A percentile compares a stretch with the other conserved stretches of the same genome.
Conservation (phyloP, 139 green algal species). For the Chlamydomonas sp. region DNA sequence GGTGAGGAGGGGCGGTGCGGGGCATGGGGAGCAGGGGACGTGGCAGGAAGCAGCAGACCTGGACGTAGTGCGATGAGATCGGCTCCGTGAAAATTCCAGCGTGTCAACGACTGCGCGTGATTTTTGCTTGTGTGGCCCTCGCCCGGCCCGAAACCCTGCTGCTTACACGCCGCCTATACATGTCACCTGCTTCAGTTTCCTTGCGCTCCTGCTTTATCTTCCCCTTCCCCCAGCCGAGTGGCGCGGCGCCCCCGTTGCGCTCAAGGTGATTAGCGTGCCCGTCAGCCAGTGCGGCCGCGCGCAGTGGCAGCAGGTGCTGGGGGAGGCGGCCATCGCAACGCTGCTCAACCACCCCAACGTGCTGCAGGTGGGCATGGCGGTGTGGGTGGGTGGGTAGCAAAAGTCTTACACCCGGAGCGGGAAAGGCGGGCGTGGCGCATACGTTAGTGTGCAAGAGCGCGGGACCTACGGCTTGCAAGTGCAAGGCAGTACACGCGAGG, state of each 20-base stretch:
- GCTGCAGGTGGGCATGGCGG: constrained; percentile 1
- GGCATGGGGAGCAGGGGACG: neutral
- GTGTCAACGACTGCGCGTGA: neutral
- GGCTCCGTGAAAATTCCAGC: neutral
- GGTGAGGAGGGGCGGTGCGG: neutral
- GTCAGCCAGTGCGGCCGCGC: constrained; percentile 26
- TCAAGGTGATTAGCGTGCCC: constrained; percentile 36
- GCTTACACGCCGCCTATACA: neutral
- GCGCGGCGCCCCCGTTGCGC: constrained; percentile 23
- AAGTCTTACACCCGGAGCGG: too few relatives aligned
- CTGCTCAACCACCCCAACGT: constrained; percentile 33
- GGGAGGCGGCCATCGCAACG: constrained; percentile 30
- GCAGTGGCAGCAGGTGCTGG: constrained; percentile 33
- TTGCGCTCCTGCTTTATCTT: neutral
- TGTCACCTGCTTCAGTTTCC: neutral
- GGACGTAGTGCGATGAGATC: neutral
- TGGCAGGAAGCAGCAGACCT: too few relatives aligned
- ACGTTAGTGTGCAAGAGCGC: too few relatives aligned
- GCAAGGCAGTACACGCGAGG: too few relatives aligned
- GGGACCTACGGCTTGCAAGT: too few relatives aligned
- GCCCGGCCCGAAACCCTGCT: too few relatives aligned
- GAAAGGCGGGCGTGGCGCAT: too few relatives aligned
- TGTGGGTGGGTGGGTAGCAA: neutral
- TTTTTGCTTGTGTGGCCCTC: neutral
- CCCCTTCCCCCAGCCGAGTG: constrained; percentile 1